Percentiles rank a stretch among this genome's conserved stretches.
Evolutionary conservation across 768 basidiomycete genomes (phyloP).

Genomic region (Galerina marginata): DNA sequence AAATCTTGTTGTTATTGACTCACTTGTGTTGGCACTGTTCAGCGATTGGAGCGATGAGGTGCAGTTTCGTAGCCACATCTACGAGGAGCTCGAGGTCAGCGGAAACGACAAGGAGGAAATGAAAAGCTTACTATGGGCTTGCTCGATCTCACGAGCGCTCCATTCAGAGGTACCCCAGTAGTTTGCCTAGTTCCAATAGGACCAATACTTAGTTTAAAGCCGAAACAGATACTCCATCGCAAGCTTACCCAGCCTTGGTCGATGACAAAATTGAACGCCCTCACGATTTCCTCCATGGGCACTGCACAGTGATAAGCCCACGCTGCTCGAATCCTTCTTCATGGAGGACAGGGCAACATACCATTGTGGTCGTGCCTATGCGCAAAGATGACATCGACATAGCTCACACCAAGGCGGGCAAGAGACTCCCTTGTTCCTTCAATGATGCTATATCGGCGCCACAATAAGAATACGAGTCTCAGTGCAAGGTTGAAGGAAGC

Average conservation of each 20-base stretch:
- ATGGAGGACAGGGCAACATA: conserved; percentile 21
- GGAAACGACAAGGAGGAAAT: not conserved
- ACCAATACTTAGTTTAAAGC: conserved; percentile 1
- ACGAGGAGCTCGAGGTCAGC: not conserved
- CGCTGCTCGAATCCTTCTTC: too few species aligned
- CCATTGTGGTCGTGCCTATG: conserved; percentile 68
- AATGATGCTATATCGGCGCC: conserved; percentile 54
- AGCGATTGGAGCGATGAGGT: conserved; percentile 70
- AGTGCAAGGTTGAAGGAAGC: not conserved
- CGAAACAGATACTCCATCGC: not conserved
- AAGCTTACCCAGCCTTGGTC: conserved; percentile 65
- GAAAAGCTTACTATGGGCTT: conserved; percentile 56
- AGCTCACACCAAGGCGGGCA: conserved; percentile 72
- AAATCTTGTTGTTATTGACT: not conserved
- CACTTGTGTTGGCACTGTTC: conserved; percentile 82
- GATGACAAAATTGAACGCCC: conserved; percentile 82
- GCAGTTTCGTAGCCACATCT: conserved; percentile 73
- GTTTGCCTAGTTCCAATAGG: conserved; percentile 53
- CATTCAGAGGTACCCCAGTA: conserved; percentile 86
- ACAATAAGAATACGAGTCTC: too few species aligned
- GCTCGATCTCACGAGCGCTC: conserved; percentile 71
- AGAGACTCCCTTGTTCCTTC: conserved; percentile 77
- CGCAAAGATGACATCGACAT: conserved; percentile 76
- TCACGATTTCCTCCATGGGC: conserved; percentile 79
- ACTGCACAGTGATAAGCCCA: conserved; percentile 33